Conservation (phyloP, 2,329 filamentous ascomycete species). For the Chalaropsis thielavioides region DNA sequence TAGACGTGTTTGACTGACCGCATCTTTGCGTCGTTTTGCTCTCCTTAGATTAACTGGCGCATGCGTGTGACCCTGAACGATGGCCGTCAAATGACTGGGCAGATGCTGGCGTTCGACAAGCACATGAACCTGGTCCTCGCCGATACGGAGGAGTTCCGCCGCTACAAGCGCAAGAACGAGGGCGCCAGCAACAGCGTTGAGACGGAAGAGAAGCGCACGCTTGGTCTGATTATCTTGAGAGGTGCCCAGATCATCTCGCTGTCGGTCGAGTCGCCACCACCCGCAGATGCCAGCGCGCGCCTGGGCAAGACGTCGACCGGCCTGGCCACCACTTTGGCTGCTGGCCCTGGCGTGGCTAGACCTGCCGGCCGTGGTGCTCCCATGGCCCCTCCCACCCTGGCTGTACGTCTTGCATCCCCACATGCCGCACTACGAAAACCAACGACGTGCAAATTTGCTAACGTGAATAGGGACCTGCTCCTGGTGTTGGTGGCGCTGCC, state of each 20-base stretch:
- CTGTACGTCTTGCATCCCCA: slow-evolving; percentile 35
- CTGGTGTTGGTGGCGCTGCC: slow-evolving; percentile 61
- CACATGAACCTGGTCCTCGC: slow-evolving; percentile 99
- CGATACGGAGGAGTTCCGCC: slow-evolving; percentile 95
- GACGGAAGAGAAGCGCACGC: slow-evolving; percentile 91
- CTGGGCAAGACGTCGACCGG: slow-evolving; percentile 63
- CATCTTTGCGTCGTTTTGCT: not conserved
- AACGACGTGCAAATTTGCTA: not conserved
- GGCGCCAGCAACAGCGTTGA: slow-evolving; percentile 59
- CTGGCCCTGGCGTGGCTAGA: slow-evolving; percentile 79
- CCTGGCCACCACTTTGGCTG: slow-evolving; percentile 53
- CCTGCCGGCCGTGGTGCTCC: slow-evolving; percentile 71
- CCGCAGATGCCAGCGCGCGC: slow-evolving; percentile 80
- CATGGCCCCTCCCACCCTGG: slow-evolving; percentile 57
- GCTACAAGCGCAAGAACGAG: slow-evolving; percentile 69
- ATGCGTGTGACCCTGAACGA: slow-evolving; percentile 96
- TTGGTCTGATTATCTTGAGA: slow-evolving; percentile 86
- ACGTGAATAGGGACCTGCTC: slow-evolving; percentile 52
- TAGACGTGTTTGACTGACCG: not conserved
- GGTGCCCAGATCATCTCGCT: slow-evolving; percentile 90
- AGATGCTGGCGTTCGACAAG: slow-evolving; percentile 99
- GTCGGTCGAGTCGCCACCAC: slow-evolving; percentile 88
- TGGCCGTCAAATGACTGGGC: slow-evolving; percentile 88
- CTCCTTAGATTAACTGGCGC: slow-evolving; percentile 87
- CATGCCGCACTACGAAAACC: not conserved